phyloP scores from a whole-genome alignment of 768 basidiomycete genomes.

The Suillus spraguei region DNA sequence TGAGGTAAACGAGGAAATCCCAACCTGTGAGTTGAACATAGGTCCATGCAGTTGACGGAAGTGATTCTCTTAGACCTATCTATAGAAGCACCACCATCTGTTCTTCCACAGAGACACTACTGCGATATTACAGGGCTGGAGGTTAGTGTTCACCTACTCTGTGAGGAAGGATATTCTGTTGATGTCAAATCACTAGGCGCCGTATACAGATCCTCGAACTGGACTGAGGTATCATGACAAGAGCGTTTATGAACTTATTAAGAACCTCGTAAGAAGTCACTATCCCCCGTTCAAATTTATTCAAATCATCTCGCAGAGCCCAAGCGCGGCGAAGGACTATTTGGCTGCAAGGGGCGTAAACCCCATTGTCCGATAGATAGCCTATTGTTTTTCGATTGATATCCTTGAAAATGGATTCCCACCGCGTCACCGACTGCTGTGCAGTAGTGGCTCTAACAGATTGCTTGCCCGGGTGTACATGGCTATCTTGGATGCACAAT shows the following conservation, averaged over 20 bases:
- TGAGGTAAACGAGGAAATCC: slow-evolving; percentile 56
- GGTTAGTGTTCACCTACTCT: slow-evolving; percentile 36
- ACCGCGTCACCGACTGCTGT: background rate
- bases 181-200: slow-evolving; percentile 49
- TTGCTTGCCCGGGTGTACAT: background rate
- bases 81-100: slow-evolving; percentile 83
- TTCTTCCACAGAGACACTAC: slow-evolving; percentile 74
- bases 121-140: slow-evolving; percentile 90
- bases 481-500: background rate
- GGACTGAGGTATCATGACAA: slow-evolving; percentile 84
- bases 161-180: background rate
- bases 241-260: slow-evolving; percentile 83
- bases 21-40: slow-evolving; percentile 57
- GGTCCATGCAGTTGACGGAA: background rate
- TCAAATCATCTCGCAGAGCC: slow-evolving; percentile 45
- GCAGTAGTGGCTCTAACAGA: background rate
- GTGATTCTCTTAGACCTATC: slow-evolving; percentile 55
- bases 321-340: slow-evolving; percentile 76
- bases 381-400: background rate
- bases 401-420: slow-evolving; percentile 3
- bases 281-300: background rate
- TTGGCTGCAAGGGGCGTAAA: slow-evolving; percentile 58
- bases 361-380: slow-evolving; percentile 49
- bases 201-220: slow-evolving; percentile 82
- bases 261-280: slow-evolving; percentile 57